Evolutionary conservation across 2,329 filamentous ascomycete species (phyloP), one percentile per base, ranked within the genome.

Genomic region (Colletotrichum theobromicola): DNA sequence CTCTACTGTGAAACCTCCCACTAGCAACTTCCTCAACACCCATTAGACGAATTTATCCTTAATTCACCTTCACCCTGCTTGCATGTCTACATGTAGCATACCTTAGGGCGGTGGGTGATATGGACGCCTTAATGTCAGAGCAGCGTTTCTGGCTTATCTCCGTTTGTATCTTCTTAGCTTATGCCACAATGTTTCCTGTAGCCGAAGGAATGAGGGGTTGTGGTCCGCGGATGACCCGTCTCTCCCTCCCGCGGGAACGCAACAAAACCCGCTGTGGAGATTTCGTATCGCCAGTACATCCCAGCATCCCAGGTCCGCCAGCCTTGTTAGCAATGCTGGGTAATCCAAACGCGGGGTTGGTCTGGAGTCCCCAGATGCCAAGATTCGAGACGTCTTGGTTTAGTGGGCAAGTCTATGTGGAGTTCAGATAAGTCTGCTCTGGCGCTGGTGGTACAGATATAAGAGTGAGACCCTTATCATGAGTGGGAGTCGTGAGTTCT

Each of bases 351-450:
- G 67, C 60, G 71, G 71, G 71, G 71, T 72, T 37, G 34, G 28
- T 70, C 71, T 70, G 67, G 71, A 70, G 71, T 74, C 71, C 71
- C 71, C 60, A 62, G 71, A 42, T 53, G 67, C 67, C 71, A 74
- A 74, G 67, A 53, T n/a, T 26, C 37, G 18, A 12, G 63, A 26
- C 12, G 24, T 68, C 35, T 30, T 37, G 55, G 53, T 68, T 18
- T 9, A 26, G 15, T 16, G 24, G 32, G 42, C 42, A 50, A 13
- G 42, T 10, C 42, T 50, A 50, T 50, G 42, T 7, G n/a, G 42
- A 50, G 42, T 50, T 50, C n/a, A 37, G n/a, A 28, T 37, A 21
- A 15, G 7, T 37, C 15, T 32, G n/a, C 24, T 53, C 3, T 46
- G 62, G 12, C 26, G 5, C 21, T 12, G 37, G 60, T 32, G 26